A percentile compares a stretch with the other conserved stretches of the same genome.
Evolutionary conservation across 2,329 filamentous ascomycete genomes (phyloP).

Genomic region (Sclerotiophoma versabilis): DNA sequence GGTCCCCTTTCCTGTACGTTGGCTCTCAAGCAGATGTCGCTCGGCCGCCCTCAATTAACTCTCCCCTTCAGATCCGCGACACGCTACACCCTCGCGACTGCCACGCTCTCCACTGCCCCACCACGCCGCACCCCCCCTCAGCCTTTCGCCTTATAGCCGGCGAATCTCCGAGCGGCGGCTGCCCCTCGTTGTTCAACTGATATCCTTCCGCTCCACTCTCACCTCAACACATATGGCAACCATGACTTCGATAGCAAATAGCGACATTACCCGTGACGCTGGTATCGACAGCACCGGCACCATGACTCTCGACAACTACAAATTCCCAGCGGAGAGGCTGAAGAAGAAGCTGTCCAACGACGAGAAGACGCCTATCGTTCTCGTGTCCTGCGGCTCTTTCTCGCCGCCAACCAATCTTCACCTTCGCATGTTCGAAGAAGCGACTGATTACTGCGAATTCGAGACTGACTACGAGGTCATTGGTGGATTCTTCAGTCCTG

Average conservation of each 20-base stretch:
- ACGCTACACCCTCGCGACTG: conserved; percentile 9
- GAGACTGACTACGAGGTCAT: conserved; percentile 79
- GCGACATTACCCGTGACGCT: conserved; percentile 30
- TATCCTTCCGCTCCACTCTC: background rate
- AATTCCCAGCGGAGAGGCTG: conserved; percentile 68
- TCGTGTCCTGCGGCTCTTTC: conserved; percentile 75
- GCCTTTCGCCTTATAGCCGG: conserved; percentile 14
- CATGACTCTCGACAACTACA: conserved; percentile 59
- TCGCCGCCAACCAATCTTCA: conserved; percentile 79
- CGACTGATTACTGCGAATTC: conserved; percentile 77
- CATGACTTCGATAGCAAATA: conserved; percentile 35
- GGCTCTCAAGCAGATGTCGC: conserved; percentile 22
- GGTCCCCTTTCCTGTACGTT: conserved; percentile 25
- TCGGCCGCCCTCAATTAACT: conserved; percentile 26
- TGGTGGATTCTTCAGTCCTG: conserved; percentile 84
- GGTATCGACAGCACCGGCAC: conserved; percentile 35
- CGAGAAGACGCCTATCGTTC: conserved; percentile 67
- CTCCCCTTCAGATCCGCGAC: conserved; percentile 15
- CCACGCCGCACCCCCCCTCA: conserved; percentile 6
- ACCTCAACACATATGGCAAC: conserved; percentile 11
- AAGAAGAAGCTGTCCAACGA: conserved; percentile 63
- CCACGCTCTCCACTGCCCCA: background rate
- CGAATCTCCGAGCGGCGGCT: conserved; percentile 18
- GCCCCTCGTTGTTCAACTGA: conserved; percentile 16
- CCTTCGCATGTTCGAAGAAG: conserved; percentile 88